Evolutionary conservation across 2,329 filamentous ascomycete species (phyloP).

Genomic region (Monosporascus sp.): DNA sequence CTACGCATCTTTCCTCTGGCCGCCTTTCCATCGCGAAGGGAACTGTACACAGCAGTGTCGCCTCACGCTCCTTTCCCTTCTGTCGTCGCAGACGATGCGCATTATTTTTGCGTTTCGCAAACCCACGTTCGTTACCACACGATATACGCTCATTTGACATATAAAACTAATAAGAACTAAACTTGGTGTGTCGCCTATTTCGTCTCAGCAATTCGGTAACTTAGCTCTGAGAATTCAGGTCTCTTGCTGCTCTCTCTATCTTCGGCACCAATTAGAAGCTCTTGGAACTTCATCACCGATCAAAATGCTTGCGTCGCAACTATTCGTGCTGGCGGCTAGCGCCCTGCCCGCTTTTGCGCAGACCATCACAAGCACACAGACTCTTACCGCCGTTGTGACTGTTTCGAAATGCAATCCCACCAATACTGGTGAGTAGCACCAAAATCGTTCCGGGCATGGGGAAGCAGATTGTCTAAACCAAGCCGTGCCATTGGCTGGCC

Average conservation of each 20-base stretch:
- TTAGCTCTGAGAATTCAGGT: no score
- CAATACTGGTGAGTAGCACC: conserved; percentile 14
- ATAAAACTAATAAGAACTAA: no score
- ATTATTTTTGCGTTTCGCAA: background rate
- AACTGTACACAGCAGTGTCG: background rate
- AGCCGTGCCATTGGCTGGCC: background rate
- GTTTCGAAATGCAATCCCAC: conserved; percentile 23
- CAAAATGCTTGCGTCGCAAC: conserved; percentile 23
- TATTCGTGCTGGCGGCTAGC: conserved; percentile 21
- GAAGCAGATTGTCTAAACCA: background rate
- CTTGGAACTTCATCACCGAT: conserved; percentile 8
- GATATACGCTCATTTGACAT: background rate
- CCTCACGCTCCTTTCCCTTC: background rate
- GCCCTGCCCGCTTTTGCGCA: conserved; percentile 22
- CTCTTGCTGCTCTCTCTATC: no score
- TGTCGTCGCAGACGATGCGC: background rate
- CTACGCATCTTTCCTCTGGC: background rate
- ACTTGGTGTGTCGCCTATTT: no score
- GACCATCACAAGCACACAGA: conserved; percentile 23
- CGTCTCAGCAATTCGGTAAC: no score
- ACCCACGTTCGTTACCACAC: background rate
- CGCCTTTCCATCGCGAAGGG: background rate
- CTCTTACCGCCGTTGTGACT: conserved; percentile 23
- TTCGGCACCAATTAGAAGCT: background rate
- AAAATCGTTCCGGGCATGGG: no score